These are phyloP conservation scores for Ambrosia hybrid DNA, from an alignment of 140 eudicot species.

Conservation along the genomic window DNA sequence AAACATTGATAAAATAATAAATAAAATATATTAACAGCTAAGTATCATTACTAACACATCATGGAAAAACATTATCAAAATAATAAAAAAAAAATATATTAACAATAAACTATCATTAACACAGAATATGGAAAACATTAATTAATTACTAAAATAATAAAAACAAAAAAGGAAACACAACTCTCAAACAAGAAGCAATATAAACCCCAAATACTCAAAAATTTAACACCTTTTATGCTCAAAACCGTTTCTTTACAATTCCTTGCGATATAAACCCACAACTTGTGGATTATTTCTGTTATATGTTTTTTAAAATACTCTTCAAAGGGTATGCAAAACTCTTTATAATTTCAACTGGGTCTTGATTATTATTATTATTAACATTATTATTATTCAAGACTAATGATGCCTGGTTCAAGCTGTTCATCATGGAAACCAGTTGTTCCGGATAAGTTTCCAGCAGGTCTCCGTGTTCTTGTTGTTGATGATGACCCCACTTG, in stretches of 20 bases:
- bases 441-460: conserved; percentile 72
- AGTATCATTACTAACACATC: no score
- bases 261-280: conserved; percentile 21
- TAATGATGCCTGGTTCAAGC: conserved; percentile 51
- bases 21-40: not conserved
- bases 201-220: conserved; percentile 26
- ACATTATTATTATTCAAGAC: conserved; percentile 30
- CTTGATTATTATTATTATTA: not conserved
- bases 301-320: not conserved
- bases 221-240: conserved; percentile 26
- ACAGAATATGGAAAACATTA: no score
- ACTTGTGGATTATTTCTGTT: conserved; percentile 1
- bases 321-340: conserved; percentile 18
- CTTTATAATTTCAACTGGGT: conserved; percentile 21
- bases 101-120: no score
- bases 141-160: not conserved
- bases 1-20: not conserved
- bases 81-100: no score
- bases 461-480: conserved; percentile 89
- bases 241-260: conserved; percentile 30
- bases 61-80: no score
- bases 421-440: conserved; percentile 52
- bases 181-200: conserved; percentile 13
- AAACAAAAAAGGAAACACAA: conserved; percentile 20
- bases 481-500: conserved; percentile 98